Base-by-base conservation (phyloP, 306 rosid species). In the Prunus mira region DNA sequence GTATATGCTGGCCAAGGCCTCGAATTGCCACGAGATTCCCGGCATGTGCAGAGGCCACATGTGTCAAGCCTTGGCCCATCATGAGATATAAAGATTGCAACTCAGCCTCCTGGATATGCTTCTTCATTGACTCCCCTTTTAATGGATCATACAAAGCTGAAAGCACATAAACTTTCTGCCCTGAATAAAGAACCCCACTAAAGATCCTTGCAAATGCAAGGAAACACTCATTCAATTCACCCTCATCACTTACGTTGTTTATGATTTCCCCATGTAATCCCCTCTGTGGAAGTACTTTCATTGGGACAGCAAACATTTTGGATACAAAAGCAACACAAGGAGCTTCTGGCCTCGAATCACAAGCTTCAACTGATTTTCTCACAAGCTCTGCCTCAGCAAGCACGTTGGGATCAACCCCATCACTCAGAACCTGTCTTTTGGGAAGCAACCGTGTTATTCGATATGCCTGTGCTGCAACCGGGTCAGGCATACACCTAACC, bases 11-110 rank as follows among this genome's bases (percentile, higher is more conserved):
- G 55, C 93, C 82, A 55, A 93, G 98, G n/a, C 98, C 98, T 64
- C 89, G 84, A 50, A 93, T 91, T n/a, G 97, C 98, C 75, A 93
- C 91, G 82, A 93, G 79, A 81, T 90, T 89, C 69, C 97, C 97
- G 2, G 97, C 97, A 47, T 76, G 87, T 4, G 88, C 96, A 32
- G 87, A 87, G 71, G 82, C 71, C 65, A 93, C 97, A 12, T 75
- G 91, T 80, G 86, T 84, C 80, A 93, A 88, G 55, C 93, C 96
- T 78, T 93, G 98, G 10, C 98, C 98, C 98, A 91, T 93, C 98
- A 93, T 93, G 69, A 91, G 65, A 79, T 93, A 93, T 75, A 93
- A 14, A 13, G 97, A 87, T 65, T 85, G 87, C 82, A 91, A 68
- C 80, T 84, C 90, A 38, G 90, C 97, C 86, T 77, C 96, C 85